Evolutionary conservation across 106 monocot species (phyloP).

Genomic region (Dendrobium officinale): DNA sequence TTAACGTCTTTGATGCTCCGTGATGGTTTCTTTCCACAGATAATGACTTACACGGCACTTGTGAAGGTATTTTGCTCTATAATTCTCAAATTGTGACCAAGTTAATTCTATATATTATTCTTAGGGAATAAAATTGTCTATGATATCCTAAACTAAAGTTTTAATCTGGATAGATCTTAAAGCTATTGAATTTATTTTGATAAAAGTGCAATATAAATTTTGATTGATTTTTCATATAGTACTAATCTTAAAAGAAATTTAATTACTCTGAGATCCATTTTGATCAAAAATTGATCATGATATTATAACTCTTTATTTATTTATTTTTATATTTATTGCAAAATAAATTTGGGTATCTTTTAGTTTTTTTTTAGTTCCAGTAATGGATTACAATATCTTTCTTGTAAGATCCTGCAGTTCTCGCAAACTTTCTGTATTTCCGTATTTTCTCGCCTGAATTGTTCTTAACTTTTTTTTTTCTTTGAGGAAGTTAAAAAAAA

Average conservation of each 20-base stretch:
- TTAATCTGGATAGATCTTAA: too few species aligned
- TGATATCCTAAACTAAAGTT: too few species aligned
- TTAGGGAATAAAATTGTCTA: too few species aligned
- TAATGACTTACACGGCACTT: slow-evolving; percentile 61
- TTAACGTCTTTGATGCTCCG: slow-evolving; percentile 73
- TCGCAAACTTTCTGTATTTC: background rate
- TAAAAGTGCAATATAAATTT: too few species aligned
- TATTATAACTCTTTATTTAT: too few species aligned
- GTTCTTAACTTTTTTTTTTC: background rate
- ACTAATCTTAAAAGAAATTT: too few species aligned
- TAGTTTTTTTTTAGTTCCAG: background rate
- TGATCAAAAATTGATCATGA: too few species aligned
- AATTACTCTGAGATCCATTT: too few species aligned
- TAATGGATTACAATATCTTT: background rate
- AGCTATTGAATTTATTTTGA: too few species aligned
- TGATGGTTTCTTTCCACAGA: slow-evolving; percentile 58
- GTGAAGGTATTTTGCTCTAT: slow-evolving; percentile 50
- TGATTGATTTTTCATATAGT: too few species aligned
- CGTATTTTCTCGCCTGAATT: background rate
- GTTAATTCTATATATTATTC: background rate
- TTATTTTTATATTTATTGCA: too few species aligned
- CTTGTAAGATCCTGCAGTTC: background rate
- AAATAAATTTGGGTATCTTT: background rate
- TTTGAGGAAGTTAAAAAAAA: background rate
- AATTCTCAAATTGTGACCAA: background rate